Evolutionary conservation across 192 early-diverging fungal species (phyloP).

Genomic region (Chytriomyces confervae): DNA sequence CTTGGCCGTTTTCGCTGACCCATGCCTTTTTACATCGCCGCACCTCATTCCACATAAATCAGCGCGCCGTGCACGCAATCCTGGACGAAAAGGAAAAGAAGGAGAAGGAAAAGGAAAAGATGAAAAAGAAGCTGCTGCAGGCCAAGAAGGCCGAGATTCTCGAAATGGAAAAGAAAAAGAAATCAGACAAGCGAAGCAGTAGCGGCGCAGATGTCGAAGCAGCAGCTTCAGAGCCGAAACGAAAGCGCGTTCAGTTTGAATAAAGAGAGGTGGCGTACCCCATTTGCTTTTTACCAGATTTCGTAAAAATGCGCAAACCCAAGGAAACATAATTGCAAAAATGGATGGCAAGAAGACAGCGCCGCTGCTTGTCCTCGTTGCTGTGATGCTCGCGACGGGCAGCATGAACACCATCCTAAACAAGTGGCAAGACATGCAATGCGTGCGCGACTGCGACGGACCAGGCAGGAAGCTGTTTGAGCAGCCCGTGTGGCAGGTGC

Average conservation of each 20-base stretch:
- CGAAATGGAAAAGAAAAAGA: constrained; percentile 11
- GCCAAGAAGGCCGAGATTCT: constrained; percentile 32
- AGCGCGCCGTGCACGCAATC: constrained; percentile 19
- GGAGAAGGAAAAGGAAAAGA: constrained; percentile 6
- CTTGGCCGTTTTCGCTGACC: neutral
- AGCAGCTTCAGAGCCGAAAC: no score
- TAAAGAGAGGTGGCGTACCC: no score
- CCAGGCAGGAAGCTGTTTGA: constrained; percentile 82
- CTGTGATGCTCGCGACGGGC: constrained; percentile 39
- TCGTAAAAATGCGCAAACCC: no score
- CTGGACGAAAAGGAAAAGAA: constrained; percentile 14
- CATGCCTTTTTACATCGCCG: neutral
- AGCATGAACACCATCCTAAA: constrained; percentile 78
- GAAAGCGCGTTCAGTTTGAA: no score
- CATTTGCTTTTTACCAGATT: no score
- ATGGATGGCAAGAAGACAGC: neutral
- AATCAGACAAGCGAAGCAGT: neutral
- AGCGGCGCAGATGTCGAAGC: no score
- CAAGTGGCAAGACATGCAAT: constrained; percentile 88
- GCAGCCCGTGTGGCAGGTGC: constrained; percentile 92
- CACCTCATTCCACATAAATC: neutral
- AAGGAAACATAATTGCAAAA: neutral
- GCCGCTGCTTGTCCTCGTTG: constrained; percentile 23
- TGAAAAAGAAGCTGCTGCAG: constrained; percentile 13
- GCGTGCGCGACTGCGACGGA: constrained; percentile 86